Base-by-base conservation (phyloP, 495 filamentous ascomycete species). In the Cercophora newfieldiana region DNA sequence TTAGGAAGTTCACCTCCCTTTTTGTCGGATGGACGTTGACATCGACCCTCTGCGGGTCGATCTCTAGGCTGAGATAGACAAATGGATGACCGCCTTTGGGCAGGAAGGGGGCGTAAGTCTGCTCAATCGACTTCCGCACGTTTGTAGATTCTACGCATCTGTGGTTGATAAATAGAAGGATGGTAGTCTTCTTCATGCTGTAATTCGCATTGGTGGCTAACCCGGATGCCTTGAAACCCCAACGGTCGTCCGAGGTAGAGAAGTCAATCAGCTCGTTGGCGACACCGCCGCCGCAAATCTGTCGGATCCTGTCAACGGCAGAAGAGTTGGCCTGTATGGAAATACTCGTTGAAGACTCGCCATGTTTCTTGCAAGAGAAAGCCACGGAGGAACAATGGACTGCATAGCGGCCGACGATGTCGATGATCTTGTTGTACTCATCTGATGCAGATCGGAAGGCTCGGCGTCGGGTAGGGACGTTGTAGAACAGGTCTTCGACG, bases 11-110 rank as follows among this genome's bases (percentile, higher is more conserved):
- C 29, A 99, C 96, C 75, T 99, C 96, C 58, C 94, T 86, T 74
- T 99, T 99, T 2, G 96, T 98, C 4, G 96, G 96, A 74, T 99
- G 96, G 0, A 99, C 89, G 71, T 99, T 99, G 71, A 99, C 96
- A 76, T 99, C 96, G 2, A 99, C 92, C 16, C 94, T 86, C 47
- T 91, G 86, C 8, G 96, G 95, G 65, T 98, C 94, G 66, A 99
- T 94, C 63, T 97, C 92, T 1, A 99, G 82, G 69, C 91, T 95
- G 29, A 99, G 83, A 72, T 98, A 99, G 53, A 93, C 80, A 75
- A 97, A 98, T 0, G 96, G 96, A 73, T 97, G 95, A 10, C 94
- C 93, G 22, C 90, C 92, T 75, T 98, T 99, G 1, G 96, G 96
- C 2, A 99, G 82, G 67, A 97, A 99, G 5, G 84, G 80, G 7